phyloP scores from a whole-genome alignment of 1,284 basidiomycete genomes.

The Trametes hirsuta region DNA sequence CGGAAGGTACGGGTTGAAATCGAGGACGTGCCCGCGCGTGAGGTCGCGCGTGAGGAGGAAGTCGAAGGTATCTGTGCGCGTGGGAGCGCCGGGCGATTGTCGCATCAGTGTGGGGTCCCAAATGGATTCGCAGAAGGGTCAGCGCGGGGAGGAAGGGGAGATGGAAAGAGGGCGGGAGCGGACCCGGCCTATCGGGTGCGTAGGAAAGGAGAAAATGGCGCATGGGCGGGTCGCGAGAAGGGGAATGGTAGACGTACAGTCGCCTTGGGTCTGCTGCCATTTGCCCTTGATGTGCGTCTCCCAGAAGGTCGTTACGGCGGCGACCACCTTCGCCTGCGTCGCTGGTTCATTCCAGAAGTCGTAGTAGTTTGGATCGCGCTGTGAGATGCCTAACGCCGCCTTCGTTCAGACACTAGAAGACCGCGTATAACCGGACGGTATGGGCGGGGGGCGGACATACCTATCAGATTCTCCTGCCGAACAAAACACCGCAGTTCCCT shows the following conservation, averaged over 20 bases:
- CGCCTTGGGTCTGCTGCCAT: conserved; percentile 56
- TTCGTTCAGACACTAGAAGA: too few species aligned
- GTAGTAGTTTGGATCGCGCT: conserved; percentile 92
- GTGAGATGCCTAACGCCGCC: conserved; percentile 68
- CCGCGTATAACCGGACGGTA: neutral
- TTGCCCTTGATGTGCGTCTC: conserved; percentile 60
- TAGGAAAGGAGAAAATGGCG: conserved; percentile 1
- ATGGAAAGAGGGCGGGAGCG: neutral
- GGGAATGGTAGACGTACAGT: conserved; percentile 59
- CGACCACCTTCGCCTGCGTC: conserved; percentile 58
- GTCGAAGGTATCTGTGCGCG: conserved; percentile 79
- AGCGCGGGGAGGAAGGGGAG: neutral
- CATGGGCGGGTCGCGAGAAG: neutral
- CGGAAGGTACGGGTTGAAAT: conserved; percentile 88
- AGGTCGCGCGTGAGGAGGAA: conserved; percentile 85
- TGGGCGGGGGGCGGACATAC: conserved; percentile 44
- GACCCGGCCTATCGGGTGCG: neutral
- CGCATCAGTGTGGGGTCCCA: too few species aligned
- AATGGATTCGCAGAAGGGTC: neutral
- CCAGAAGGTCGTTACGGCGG: conserved; percentile 69
- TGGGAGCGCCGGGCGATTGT: neutral
- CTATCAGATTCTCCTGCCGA: conserved; percentile 66
- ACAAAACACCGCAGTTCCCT: conserved; percentile 91
- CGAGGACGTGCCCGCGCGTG: conserved; percentile 76
- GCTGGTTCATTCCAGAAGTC: conserved; percentile 76